A percentile compares a stretch with the other conserved stretches of the same genome.
Evolutionary conservation across 2,329 filamentous ascomycete genomes (phyloP).

Genomic region (Sporothrix pallida): DNA sequence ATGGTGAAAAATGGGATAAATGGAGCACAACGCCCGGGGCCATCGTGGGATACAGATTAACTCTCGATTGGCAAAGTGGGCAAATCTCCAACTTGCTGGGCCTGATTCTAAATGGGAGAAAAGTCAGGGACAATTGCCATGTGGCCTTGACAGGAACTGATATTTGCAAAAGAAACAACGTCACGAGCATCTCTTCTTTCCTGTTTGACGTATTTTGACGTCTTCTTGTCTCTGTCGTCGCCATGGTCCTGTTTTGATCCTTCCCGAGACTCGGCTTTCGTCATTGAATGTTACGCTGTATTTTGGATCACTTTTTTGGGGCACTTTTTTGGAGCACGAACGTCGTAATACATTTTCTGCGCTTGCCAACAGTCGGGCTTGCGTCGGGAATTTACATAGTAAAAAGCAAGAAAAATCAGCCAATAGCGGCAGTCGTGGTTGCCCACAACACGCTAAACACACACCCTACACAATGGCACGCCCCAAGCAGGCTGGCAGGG

Average conservation of each 20-base stretch:
- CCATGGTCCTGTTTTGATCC: slow-evolving; percentile 8
- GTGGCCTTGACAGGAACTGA: too few species aligned
- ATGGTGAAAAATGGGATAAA: too few species aligned
- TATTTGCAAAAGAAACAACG: not conserved
- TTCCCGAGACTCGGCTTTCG: not conserved
- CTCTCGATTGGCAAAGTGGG: too few species aligned
- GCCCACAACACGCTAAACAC: not conserved
- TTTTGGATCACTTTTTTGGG: too few species aligned
- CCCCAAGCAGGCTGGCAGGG: too few species aligned
- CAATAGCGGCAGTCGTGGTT: slow-evolving; percentile 10
- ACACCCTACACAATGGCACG: too few species aligned
- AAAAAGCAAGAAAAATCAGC: not conserved
- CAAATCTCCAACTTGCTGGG: too few species aligned
- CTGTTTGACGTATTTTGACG: not conserved
- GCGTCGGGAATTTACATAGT: not conserved
- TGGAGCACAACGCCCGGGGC: too few species aligned
- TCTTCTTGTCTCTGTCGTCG: not conserved
- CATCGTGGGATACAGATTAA: too few species aligned
- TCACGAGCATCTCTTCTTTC: not conserved
- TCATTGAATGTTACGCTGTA: not conserved
- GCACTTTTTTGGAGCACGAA: too few species aligned
- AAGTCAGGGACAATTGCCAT: too few species aligned
- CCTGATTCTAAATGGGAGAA: too few species aligned
- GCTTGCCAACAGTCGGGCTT: not conserved
- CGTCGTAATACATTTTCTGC: not conserved